phyloP scores from a whole-genome alignment of 2,329 filamentous ascomycete species.

The Fragosphaeria purpurea region DNA sequence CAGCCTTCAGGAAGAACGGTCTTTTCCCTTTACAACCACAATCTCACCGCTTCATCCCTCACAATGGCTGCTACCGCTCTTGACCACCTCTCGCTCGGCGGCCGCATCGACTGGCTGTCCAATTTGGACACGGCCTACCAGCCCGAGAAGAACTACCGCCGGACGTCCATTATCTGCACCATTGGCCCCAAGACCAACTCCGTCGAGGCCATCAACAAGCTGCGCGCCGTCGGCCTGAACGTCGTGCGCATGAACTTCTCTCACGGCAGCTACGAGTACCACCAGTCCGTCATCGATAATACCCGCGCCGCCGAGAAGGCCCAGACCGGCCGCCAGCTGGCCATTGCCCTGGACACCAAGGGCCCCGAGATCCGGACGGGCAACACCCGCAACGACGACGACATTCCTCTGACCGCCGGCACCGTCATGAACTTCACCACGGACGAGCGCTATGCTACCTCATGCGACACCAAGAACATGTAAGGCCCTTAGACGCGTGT shows the following conservation, averaged over 20 bases:
- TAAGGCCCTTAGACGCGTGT: slow-evolving; percentile 32
- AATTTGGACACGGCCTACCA: slow-evolving; percentile 79
- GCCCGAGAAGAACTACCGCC: slow-evolving; percentile 82
- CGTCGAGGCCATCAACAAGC: slow-evolving; percentile 89
- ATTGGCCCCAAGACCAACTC: slow-evolving; percentile 99
- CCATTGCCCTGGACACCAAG: slow-evolving; percentile 80
- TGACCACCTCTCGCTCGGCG: slow-evolving; percentile 74
- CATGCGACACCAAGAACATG: slow-evolving; percentile 89
- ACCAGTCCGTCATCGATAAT: slow-evolving; percentile 89
- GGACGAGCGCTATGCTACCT: slow-evolving; percentile 79
- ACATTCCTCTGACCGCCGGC: slow-evolving; percentile 74
- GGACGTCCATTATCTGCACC: slow-evolving; percentile 97
- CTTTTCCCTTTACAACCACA: too few relatives aligned
- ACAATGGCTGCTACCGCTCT: slow-evolving; percentile 58
- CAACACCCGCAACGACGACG: slow-evolving; percentile 64
- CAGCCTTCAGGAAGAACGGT: too few relatives aligned
- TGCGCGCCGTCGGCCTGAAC: slow-evolving; percentile 85
- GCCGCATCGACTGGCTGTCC: slow-evolving; percentile 56
- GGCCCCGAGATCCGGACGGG: slow-evolving; percentile 53
- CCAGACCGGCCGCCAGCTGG: slow-evolving; percentile 74
- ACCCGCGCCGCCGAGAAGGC: slow-evolving; percentile 73
- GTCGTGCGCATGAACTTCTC: slow-evolving; percentile 99
- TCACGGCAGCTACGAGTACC: slow-evolving; percentile 90
- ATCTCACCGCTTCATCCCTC: slow-evolving; percentile 13
- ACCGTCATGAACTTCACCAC: slow-evolving; percentile 92